A percentile compares a stretch with the other conserved stretches of the same genome.
Evolutionary conservation across 2,329 filamentous ascomycete genomes (phyloP).

Genomic region (Fusarium keratoplasticum): DNA sequence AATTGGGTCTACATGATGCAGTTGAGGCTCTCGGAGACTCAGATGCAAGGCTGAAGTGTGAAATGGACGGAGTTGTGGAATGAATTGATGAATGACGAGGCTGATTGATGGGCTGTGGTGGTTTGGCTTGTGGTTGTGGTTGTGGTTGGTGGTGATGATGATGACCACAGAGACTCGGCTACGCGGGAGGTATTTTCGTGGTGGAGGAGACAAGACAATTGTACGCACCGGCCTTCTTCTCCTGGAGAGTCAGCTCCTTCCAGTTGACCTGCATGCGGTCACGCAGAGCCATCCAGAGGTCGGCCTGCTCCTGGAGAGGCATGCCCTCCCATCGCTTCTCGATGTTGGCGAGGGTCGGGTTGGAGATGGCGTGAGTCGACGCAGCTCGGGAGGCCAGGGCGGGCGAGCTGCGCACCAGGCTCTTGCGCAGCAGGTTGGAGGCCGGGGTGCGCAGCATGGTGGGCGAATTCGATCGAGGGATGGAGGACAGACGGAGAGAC

Average conservation of each 20-base stretch:
- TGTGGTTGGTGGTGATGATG: conserved; percentile 8
- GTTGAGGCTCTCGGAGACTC: conserved; percentile 38
- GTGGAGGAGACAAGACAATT: conserved; percentile 19
- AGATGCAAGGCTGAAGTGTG: conserved; percentile 35
- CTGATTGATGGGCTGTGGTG: conserved; percentile 14
- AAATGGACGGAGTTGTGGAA: conserved; percentile 20
- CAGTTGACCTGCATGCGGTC: conserved; percentile 99
- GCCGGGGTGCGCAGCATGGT: conserved; percentile 68
- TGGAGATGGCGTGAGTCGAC: conserved; percentile 93
- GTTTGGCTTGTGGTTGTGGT: conserved; percentile 21
- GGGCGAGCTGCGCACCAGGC: conserved; percentile 58
- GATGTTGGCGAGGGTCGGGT: conserved; percentile 96
- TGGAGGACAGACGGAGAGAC: conserved; percentile 24
- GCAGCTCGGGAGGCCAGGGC: conserved; percentile 64
- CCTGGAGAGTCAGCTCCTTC: conserved; percentile 92
- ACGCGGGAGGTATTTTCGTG: conserved; percentile 51
- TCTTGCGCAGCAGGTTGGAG: conserved; percentile 64
- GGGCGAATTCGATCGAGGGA: conserved; percentile 37
- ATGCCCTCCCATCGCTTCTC: conserved; percentile 99
- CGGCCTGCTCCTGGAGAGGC: conserved; percentile 98
- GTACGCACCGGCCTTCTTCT: conserved; percentile 98
- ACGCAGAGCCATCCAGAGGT: conserved; percentile 97
- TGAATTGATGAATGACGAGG: conserved; percentile 26
- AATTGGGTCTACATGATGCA: conserved; percentile 38
- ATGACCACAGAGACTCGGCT: conserved; percentile 38